phyloP scores from a whole-genome alignment of 1,284 basidiomycete species.

The Ustilago cynodontis region DNA sequence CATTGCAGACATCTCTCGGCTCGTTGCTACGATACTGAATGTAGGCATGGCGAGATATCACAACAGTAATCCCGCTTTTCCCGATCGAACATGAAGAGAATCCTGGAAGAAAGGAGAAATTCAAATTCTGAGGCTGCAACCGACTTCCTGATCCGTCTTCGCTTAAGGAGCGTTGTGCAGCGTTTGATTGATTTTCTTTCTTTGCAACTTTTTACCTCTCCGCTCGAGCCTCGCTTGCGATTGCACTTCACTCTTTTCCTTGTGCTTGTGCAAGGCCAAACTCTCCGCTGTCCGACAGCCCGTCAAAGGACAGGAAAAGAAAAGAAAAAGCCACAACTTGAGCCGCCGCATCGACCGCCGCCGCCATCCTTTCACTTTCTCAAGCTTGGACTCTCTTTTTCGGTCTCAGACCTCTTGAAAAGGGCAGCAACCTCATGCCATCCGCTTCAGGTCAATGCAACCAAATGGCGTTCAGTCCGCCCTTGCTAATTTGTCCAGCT shows the following conservation, averaged over 20 bases:
- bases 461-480: constrained; percentile 2
- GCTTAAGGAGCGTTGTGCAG: constrained; percentile 8
- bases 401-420: background rate
- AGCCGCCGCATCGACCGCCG: constrained; percentile 8
- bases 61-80: too few species aligned
- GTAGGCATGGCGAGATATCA: background rate
- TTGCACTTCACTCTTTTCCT: background rate
- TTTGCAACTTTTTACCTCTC: constrained; percentile 13
- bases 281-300: background rate
- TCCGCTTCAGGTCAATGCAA: constrained; percentile 1
- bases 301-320: background rate
- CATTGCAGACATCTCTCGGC: background rate
- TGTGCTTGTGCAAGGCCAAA: background rate
- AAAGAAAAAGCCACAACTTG: background rate
- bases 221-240: constrained; percentile 27
- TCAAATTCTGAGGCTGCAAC: constrained; percentile 4
- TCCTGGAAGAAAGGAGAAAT: background rate
- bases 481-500: background rate
- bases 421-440: background rate
- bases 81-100: background rate
- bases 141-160: constrained; percentile 16
- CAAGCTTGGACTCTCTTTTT: background rate
- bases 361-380: background rate
- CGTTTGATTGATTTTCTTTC: background rate
- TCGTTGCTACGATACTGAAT: background rate